Evolutionary conservation across 2,329 filamentous ascomycete species (phyloP), one percentile per base, ranked within the genome.

Genomic region (Monilinia laxa): DNA sequence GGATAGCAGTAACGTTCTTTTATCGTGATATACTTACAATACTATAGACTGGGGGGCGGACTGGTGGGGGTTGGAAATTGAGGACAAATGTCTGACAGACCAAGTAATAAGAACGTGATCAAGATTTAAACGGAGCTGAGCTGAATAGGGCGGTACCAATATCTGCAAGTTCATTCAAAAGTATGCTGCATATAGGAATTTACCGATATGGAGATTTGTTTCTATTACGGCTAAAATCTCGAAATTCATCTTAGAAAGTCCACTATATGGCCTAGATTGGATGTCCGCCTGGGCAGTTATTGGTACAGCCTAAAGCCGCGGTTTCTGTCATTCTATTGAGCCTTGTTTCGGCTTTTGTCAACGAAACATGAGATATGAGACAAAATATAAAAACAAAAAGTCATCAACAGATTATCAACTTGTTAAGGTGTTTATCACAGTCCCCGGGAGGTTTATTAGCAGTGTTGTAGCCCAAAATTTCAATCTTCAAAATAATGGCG

Each of bases 161-260:
- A 59, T 35, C 23, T 47, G 16, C 23, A 58, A 45, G 56, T 14
- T 31, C 23, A 47, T n/a, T 31, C 40, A n/a, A 59, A 18, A 47
- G 56, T 40, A 47, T 35, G 20, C 42, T 35, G 57, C 57, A 59
- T 45, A 42, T 57, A 18, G n/a, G 25, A 59, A 31, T 28, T 59
- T 35, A 18, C 56, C 25, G 6, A 47, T 5, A n/a, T 31, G 23
- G 23, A 45, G 23, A n/a, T 35, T 45, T 45, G 55, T 49, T 58
- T 10, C 42, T 59, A n/a, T 47, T 59, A 18, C 23, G 42, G 28
- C 35, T 11, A 60, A 49, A 49, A 38, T 11, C 42, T 28, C 45
- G 45, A 38, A 11, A 20, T 35, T 35, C 42, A 47, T 59, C 42
- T 59, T 47, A 59, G 28, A 23, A 51, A 31, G 4, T 31, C n/a